Conservation (phyloP, 2,329 filamentous ascomycete genomes). For the Pleomassaria siparia region DNA sequence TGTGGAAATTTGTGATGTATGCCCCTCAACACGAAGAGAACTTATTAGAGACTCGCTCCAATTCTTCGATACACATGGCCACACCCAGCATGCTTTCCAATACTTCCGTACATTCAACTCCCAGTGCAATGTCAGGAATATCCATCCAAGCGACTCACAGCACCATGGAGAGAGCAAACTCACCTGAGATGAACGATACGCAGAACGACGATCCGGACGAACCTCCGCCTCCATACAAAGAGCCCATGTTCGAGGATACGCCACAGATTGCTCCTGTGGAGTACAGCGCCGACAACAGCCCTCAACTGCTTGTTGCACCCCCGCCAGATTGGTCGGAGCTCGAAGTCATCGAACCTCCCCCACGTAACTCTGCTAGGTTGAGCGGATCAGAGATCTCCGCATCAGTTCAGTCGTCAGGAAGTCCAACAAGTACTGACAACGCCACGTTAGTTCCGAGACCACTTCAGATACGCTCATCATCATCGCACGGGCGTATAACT, state of each 20-base stretch:
- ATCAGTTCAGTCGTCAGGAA: constrained; percentile 5
- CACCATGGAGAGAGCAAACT: constrained; percentile 2
- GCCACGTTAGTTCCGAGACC: constrained; percentile 12
- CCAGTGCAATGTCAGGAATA: constrained; percentile 2
- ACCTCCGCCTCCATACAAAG: constrained; percentile 22
- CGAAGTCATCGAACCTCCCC: constrained; percentile 6
- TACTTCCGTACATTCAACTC: background rate
- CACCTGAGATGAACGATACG: constrained; percentile 2
- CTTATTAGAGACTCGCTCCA: constrained; percentile 12
- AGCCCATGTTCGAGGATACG: constrained; percentile 5
- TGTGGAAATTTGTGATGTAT: background rate
- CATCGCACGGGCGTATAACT: constrained; percentile 5
- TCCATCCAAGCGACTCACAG: constrained; percentile 6
- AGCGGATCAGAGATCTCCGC: constrained; percentile 1
- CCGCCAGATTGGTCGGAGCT: constrained; percentile 9
- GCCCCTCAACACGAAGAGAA: constrained; percentile 14
- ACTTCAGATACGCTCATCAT: constrained; percentile 10
- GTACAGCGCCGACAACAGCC: constrained; percentile 21
- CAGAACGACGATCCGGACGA: constrained; percentile 14
- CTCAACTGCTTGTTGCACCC: constrained; percentile 12
- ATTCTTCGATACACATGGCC: constrained; percentile 1
- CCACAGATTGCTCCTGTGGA: constrained; percentile 17
- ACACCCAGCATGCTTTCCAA: background rate
- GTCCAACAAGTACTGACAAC: constrained; percentile 3
- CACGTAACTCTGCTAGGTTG: constrained; percentile 10